Conservation (phyloP, 1,139 yeast genomes). For the Candida sanyaensis region DNA sequence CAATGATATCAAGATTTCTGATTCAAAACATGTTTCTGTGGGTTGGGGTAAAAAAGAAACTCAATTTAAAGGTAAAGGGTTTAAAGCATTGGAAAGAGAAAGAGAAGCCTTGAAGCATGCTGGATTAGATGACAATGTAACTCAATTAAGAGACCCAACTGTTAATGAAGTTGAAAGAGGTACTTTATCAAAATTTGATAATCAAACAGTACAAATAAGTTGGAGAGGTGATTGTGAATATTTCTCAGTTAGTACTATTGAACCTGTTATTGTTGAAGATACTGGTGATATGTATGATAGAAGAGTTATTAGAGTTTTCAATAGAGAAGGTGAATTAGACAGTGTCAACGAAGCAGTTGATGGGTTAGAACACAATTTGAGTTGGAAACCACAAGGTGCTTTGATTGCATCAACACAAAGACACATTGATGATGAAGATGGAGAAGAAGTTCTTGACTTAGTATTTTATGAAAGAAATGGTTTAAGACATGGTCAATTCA, state of each 20-base stretch:
- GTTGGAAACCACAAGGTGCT: constrained; percentile 94
- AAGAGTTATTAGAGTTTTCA: constrained; percentile 82
- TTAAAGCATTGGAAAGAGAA: constrained; percentile 75
- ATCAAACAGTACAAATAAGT: constrained; percentile 50
- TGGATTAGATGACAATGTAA: constrained; percentile 58
- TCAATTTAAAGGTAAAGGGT: constrained; percentile 94
- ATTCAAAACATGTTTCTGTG: constrained; percentile 86
- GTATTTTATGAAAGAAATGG: constrained; percentile 95
- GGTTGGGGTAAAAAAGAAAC: constrained; percentile 99
- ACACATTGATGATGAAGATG: constrained; percentile 46
- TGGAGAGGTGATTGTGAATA: constrained; percentile 98
- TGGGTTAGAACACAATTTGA: constrained; percentile 67
- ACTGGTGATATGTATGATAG: constrained; percentile 49
- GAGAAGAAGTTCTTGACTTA: constrained; percentile 51
- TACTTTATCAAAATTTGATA: constrained; percentile 54
- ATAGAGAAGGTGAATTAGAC: constrained; percentile 74
- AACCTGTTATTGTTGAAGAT: constrained; percentile 45
- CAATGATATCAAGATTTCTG: constrained; percentile 59
- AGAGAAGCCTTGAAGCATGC: constrained; percentile 61
- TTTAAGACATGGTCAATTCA: constrained; percentile 84
- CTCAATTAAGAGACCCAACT: constrained; percentile 83
- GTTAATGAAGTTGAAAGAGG: constrained; percentile 77
- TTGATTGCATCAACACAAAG: constrained; percentile 83
- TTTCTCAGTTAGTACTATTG: constrained; percentile 69
- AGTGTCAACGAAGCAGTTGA: constrained; percentile 92